These are phyloP conservation scores for Sarocladiaceae sp. DNA, from an alignment of 2,329 filamentous ascomycete species.

Conservation along the genomic window DNA sequence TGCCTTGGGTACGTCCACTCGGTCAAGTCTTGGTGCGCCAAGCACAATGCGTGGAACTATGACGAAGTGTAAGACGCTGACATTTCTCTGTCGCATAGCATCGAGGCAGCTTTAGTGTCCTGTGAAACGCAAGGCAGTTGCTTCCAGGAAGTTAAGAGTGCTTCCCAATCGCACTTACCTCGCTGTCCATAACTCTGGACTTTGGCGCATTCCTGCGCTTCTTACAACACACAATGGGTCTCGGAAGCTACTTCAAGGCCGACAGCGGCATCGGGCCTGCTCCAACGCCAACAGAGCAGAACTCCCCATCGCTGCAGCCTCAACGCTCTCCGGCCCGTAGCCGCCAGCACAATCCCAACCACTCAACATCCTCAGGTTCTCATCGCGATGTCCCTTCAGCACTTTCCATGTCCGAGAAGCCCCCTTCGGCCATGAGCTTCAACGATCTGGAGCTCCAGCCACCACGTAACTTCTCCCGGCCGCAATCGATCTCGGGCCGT, in stretches of 20 bases:
- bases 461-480: constrained; percentile 42
- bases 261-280: constrained; percentile 20
- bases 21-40: not conserved
- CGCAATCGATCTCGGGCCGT: constrained; percentile 44
- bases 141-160: too few relatives aligned
- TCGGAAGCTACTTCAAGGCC: constrained; percentile 52
- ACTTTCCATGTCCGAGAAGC: constrained; percentile 29
- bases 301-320: not conserved
- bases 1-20: not conserved
- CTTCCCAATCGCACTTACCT: too few relatives aligned
- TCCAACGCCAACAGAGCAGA: not conserved
- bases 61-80: too few relatives aligned
- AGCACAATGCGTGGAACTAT: too few relatives aligned
- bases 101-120: too few relatives aligned
- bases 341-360: constrained; percentile 11
- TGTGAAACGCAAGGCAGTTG: too few relatives aligned
- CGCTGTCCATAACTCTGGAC: too few relatives aligned
- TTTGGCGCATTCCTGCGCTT: not conserved
- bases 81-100: too few relatives aligned
- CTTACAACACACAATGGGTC: constrained; percentile 37
- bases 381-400: constrained; percentile 8
- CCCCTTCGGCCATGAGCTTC: constrained; percentile 18
- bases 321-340: not conserved
- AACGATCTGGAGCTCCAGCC: constrained; percentile 44
- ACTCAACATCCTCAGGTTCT: not conserved